Conservation (phyloP, 2,329 filamentous ascomycete species). For the Nothopassalora personata region DNA sequence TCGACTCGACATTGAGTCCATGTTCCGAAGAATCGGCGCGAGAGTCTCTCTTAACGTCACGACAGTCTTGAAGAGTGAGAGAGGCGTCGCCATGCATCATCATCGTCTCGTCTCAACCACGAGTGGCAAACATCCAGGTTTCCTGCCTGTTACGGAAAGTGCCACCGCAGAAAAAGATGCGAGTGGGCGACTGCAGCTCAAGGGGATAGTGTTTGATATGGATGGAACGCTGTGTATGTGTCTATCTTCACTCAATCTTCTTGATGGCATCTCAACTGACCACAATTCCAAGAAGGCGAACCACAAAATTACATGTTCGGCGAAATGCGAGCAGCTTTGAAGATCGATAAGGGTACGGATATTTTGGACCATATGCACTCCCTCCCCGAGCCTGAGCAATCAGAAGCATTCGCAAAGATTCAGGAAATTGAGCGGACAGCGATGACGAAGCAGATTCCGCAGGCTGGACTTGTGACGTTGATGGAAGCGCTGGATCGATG, state of each 20-base stretch:
- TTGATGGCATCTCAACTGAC: neutral
- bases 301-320: slow-evolving; percentile 95
- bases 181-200: slow-evolving; percentile 39
- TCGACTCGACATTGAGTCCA: neutral
- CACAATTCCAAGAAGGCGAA: slow-evolving; percentile 51
- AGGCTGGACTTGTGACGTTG: slow-evolving; percentile 69
- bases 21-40: neutral
- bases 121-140: neutral
- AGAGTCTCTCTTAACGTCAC: neutral
- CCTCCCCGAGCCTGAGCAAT: slow-evolving; percentile 56
- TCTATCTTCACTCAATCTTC: neutral
- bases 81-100: neutral
- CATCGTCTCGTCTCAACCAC: neutral
- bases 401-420: slow-evolving; percentile 64
- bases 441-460: slow-evolving; percentile 74
- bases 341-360: slow-evolving; percentile 67
- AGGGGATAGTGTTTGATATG: slow-evolving; percentile 78
- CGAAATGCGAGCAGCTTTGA: slow-evolving; percentile 72
- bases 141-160: neutral
- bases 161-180: slow-evolving; percentile 21
- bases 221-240: slow-evolving; percentile 80
- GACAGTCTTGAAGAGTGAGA: neutral
- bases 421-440: slow-evolving; percentile 72
- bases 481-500: slow-evolving; percentile 75
- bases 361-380: slow-evolving; percentile 84